Evolutionary conservation across 2,329 filamentous ascomycete species (phyloP).

Genomic region (Colletotrichum lindemuthianum): DNA sequence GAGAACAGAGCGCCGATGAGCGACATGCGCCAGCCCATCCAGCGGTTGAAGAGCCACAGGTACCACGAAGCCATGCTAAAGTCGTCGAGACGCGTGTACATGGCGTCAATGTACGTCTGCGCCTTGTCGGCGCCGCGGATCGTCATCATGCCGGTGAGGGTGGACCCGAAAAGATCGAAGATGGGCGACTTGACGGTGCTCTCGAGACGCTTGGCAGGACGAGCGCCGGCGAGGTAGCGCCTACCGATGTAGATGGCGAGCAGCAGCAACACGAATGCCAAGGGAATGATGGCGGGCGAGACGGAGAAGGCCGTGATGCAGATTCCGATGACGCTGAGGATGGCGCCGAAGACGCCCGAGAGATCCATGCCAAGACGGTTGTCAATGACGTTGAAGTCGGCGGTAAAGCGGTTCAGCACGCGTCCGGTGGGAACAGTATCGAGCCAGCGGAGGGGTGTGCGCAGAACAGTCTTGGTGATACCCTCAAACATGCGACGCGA

Average conservation of each 20-base stretch:
- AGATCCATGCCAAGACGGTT: constrained; percentile 72
- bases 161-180: constrained; percentile 81
- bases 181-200: constrained; percentile 81
- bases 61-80: constrained; percentile 74
- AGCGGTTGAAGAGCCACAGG: constrained; percentile 78
- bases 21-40: constrained; percentile 79
- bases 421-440: constrained; percentile 83
- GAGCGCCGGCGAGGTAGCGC: constrained; percentile 74
- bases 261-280: constrained; percentile 67
- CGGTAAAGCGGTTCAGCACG: constrained; percentile 80
- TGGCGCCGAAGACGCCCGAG: constrained; percentile 67
- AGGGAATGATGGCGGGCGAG: constrained; percentile 71
- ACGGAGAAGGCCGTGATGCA: constrained; percentile 75
- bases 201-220: constrained; percentile 81
- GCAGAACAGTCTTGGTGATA: constrained; percentile 73
- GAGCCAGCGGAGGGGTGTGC: constrained; percentile 80
- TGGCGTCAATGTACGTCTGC: constrained; percentile 72
- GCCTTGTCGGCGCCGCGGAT: constrained; percentile 80
- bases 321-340: constrained; percentile 71
- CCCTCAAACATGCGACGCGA: constrained; percentile 75
- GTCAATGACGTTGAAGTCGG: constrained; percentile 81
- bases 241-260: constrained; percentile 68
- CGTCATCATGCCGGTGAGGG: constrained; percentile 77
- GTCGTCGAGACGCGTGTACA: constrained; percentile 75
- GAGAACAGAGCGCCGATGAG: constrained; percentile 76